These are phyloP conservation scores for Crithidia fasciculata DNA, from an alignment of 208 protist species.

Conservation along the genomic window DNA sequence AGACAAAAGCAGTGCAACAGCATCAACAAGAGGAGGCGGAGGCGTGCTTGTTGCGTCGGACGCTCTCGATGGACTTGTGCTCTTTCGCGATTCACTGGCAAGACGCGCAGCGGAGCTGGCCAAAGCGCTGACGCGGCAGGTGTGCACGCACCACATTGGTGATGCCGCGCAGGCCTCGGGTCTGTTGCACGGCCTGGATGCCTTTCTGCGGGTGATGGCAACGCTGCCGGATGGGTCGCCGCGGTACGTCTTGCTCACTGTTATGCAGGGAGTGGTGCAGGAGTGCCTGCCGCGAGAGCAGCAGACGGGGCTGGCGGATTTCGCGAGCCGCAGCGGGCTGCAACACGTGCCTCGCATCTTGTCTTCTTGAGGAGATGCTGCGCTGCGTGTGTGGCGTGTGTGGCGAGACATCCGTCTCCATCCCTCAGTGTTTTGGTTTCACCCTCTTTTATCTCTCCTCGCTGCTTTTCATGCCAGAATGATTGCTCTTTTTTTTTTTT, in stretches of 20 bases:
- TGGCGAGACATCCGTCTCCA: no score
- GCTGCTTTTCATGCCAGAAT: no score
- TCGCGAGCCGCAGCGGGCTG: slow-evolving; percentile 15
- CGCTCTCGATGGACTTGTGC: slow-evolving; percentile 20
- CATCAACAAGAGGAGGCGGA: not conserved
- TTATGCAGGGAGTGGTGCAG: slow-evolving; percentile 11
- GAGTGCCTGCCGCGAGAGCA: slow-evolving; percentile 19
- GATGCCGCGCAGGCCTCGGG: slow-evolving; percentile 5
- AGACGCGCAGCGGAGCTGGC: slow-evolving; percentile 25
- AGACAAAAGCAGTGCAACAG: not conserved
- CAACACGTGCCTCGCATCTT: slow-evolving; percentile 14
- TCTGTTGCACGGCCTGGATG: slow-evolving; percentile 19
- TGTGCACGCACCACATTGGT: slow-evolving; percentile 14
- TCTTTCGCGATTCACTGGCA: slow-evolving; percentile 25
- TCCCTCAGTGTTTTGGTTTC: no score
- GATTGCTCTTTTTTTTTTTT: no score
- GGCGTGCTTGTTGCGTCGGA: slow-evolving; percentile 6
- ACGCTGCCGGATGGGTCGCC: slow-evolving; percentile 23
- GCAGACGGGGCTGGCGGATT: slow-evolving; percentile 17
- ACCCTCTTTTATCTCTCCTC: no score
- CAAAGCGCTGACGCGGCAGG: slow-evolving; percentile 5
- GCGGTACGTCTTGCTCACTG: slow-evolving; percentile 19
- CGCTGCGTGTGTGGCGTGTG: no score
- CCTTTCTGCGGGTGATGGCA: slow-evolving; percentile 12
- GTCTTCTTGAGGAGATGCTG: not conserved